A percentile compares a stretch with the other conserved stretches of the same genome.
phyloP scores from a whole-genome alignment of 306 rosid species.

The Prunus mongolica region DNA sequence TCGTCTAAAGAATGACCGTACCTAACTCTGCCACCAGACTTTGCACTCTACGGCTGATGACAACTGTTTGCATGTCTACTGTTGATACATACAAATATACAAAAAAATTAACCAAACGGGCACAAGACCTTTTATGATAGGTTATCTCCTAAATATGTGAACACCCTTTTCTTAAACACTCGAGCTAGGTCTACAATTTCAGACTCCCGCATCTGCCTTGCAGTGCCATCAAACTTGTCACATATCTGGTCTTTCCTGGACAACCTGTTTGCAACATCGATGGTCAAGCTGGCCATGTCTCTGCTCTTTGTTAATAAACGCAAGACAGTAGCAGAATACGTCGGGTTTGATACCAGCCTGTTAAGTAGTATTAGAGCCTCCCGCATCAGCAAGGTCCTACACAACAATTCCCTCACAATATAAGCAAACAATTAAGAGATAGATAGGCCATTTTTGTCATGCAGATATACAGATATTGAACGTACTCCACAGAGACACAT shows the following conservation, averaged over 20 bases:
- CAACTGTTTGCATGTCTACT: neutral
- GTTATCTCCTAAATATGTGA: conserved; percentile 54
- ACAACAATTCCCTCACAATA: conserved; percentile 11
- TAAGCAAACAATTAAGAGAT: conserved; percentile 15
- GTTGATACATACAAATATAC: conserved; percentile 3
- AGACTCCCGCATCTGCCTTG: conserved; percentile 45
- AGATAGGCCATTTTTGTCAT: neutral
- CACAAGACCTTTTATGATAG: conserved; percentile 8
- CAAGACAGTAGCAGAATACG: conserved; percentile 56
- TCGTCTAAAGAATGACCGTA: neutral
- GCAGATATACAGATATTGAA: neutral
- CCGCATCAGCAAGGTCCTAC: conserved; percentile 80
- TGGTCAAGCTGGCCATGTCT: conserved; percentile 63
- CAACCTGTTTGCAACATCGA: conserved; percentile 65
- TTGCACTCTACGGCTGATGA: conserved; percentile 5
- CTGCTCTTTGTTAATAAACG: conserved; percentile 50
- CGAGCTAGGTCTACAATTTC: conserved; percentile 73
- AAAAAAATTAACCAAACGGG: neutral
- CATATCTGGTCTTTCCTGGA: conserved; percentile 39
- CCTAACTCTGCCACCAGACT: neutral
- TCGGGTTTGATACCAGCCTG: conserved; percentile 67
- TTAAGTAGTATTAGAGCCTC: conserved; percentile 84
- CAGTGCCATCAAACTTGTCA: conserved; percentile 35
- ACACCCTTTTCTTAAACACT: conserved; percentile 62
- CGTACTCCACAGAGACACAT: neutral